phyloP scores from a whole-genome alignment of 441 rosid genomes.

The Populus hybrid region DNA sequence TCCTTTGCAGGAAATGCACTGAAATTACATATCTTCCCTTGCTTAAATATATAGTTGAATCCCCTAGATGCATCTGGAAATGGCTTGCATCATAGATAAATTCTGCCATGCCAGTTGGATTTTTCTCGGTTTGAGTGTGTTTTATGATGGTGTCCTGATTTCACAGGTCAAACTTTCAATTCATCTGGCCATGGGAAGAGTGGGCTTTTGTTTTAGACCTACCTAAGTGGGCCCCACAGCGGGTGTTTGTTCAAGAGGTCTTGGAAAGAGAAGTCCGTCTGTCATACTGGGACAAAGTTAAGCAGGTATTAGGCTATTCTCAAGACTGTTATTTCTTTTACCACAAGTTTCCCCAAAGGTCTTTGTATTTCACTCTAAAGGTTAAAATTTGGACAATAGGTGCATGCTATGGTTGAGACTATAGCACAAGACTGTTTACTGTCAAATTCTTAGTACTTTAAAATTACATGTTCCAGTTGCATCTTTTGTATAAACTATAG shows the following conservation, averaged over 20 bases:
- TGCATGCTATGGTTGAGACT: not conserved
- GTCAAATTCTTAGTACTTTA: not conserved
- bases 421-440: not conserved
- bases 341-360: not conserved
- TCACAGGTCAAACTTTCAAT: constrained; percentile 93
- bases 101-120: not conserved
- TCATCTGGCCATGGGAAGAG: constrained; percentile 99
- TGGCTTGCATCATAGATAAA: not conserved
- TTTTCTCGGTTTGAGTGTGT: not conserved
- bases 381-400: not conserved
- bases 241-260: constrained; percentile 97
- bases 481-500: not conserved
- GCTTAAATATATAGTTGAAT: not conserved
- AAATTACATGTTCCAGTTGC: not conserved
- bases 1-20: not conserved
- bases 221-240: constrained; percentile 99
- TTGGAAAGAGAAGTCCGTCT: constrained; percentile 97
- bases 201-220: constrained; percentile 96
- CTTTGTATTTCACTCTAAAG: not conserved
- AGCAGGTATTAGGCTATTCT: constrained; percentile 61
- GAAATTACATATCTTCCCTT: not conserved
- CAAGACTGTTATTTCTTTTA: not conserved
- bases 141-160: constrained; percentile 19
- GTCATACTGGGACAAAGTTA: constrained; percentile 98
- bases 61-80: too few species aligned